Conservation (phyloP, 2,329 filamentous ascomycete genomes). For the Colletotrichum liriopes region DNA sequence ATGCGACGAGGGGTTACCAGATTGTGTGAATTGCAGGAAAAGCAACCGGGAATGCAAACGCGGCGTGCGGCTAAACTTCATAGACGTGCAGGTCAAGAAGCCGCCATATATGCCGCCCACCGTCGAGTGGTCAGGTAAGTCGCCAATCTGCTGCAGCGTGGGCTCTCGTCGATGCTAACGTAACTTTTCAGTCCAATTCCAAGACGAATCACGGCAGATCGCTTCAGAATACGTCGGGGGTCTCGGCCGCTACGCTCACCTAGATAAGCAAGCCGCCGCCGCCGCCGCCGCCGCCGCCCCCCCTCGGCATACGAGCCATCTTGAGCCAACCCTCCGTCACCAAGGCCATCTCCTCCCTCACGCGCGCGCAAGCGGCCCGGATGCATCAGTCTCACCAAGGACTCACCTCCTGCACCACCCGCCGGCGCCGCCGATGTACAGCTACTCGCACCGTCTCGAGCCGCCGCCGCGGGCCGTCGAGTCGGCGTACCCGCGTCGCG, state of each 20-base stretch:
- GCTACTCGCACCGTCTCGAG: slow-evolving; percentile 25
- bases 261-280: slow-evolving; percentile 54
- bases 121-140: slow-evolving; percentile 75
- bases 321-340: slow-evolving; percentile 48
- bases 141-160: background rate
- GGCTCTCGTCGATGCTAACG: slow-evolving; percentile 10
- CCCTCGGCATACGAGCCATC: slow-evolving; percentile 45
- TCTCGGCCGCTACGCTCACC: slow-evolving; percentile 77
- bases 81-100: slow-evolving; percentile 82
- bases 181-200: slow-evolving; percentile 75
- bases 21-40: slow-evolving; percentile 86
- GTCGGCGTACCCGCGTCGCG: slow-evolving; percentile 40
- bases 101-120: slow-evolving; percentile 76
- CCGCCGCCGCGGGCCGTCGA: slow-evolving; percentile 12
- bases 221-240: slow-evolving; percentile 92
- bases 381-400: slow-evolving; percentile 32
- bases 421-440: slow-evolving; percentile 29
- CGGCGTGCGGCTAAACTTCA: slow-evolving; percentile 91
- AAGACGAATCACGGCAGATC: slow-evolving; percentile 91
- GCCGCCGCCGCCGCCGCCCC: slow-evolving; percentile 11
- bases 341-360: slow-evolving; percentile 44
- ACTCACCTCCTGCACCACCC: slow-evolving; percentile 32
- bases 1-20: slow-evolving; percentile 82
- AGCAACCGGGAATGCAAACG: slow-evolving; percentile 89
- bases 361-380: slow-evolving; percentile 29